Conservation (phyloP, 495 filamentous ascomycete genomes). For the Talaromyces thailandensis region DNA sequence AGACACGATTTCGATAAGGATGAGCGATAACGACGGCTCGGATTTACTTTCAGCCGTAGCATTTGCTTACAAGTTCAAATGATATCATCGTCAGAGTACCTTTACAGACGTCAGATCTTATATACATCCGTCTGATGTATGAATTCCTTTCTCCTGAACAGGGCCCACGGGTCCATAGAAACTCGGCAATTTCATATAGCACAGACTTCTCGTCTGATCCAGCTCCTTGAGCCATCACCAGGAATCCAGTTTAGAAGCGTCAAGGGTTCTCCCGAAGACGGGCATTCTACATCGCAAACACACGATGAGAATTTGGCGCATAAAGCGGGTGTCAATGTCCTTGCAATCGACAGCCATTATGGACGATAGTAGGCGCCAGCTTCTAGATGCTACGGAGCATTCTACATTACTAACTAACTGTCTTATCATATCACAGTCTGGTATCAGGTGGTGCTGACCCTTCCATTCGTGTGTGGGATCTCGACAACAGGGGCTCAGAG, state of each 20-base stretch:
- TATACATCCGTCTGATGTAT: conserved; percentile 47
- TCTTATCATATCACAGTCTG: conserved; percentile 39
- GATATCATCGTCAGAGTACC: neutral
- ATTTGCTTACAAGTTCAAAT: neutral
- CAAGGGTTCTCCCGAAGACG: conserved; percentile 20
- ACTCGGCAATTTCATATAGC: conserved; percentile 53
- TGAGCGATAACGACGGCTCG: neutral
- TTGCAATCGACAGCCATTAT: conserved; percentile 69
- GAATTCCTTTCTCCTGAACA: conserved; percentile 70
- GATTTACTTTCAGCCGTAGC: neutral
- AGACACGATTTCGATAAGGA: neutral
- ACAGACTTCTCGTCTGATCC: conserved; percentile 51
- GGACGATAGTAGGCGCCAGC: conserved; percentile 54
- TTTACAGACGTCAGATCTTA: neutral
- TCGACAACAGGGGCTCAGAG: conserved; percentile 44
- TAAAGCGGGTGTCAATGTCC: conserved; percentile 62
- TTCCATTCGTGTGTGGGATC: conserved; percentile 74
- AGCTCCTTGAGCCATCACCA: conserved; percentile 51
- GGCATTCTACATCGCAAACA: conserved; percentile 8
- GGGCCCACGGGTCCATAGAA: conserved; percentile 54
- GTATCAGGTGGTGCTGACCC: conserved; percentile 76
- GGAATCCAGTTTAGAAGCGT: conserved; percentile 59
- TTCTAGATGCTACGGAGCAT: neutral
- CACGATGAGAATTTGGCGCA: conserved; percentile 48
- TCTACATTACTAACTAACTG: conserved; percentile 5